A percentile compares a stretch with the other conserved stretches of the same genome.
phyloP scores from a whole-genome alignment of 177 flowering plant species.

The Tripterygium wilfordii region DNA sequence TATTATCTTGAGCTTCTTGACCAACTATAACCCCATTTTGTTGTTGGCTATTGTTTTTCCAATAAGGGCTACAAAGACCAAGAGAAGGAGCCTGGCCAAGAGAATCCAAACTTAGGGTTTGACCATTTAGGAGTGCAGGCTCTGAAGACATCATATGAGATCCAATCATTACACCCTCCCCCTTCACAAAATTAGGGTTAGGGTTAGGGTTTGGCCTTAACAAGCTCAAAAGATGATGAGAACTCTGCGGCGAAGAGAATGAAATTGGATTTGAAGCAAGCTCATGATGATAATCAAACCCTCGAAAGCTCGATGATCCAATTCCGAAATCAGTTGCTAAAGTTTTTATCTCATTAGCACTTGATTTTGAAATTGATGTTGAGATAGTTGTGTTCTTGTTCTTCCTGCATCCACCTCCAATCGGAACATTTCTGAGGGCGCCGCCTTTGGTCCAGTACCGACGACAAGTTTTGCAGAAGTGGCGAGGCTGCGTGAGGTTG shows the following conservation, averaged over 20 bases:
- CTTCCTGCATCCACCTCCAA: slow-evolving; percentile 81
- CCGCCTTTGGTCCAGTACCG: slow-evolving; percentile 91
- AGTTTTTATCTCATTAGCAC: slow-evolving; percentile 22
- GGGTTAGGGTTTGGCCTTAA: slow-evolving; percentile 49
- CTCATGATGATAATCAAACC: slow-evolving; percentile 27
- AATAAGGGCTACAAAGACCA: slow-evolving; percentile 34
- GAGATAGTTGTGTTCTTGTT: slow-evolving; percentile 43
- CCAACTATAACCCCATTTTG: slow-evolving; percentile 22
- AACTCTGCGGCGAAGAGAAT: slow-evolving; percentile 53
- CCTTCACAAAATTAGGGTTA: slow-evolving; percentile 34
- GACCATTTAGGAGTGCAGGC: slow-evolving; percentile 15
- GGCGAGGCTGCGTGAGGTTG: slow-evolving; percentile 91
- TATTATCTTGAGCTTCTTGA: slow-evolving; percentile 36
- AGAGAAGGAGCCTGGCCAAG: slow-evolving; percentile 26
- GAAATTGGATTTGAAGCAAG: slow-evolving; percentile 31
- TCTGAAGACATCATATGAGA: slow-evolving; percentile 12
- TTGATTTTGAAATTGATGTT: slow-evolving; percentile 22
- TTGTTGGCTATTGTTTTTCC: slow-evolving; percentile 39
- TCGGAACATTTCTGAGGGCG: slow-evolving; percentile 74
- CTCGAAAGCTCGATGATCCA: slow-evolving; percentile 27
- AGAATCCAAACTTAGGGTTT: slow-evolving; percentile 25
- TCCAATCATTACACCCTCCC: slow-evolving; percentile 31
- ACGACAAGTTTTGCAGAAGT: slow-evolving; percentile 86
- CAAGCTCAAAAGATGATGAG: slow-evolving; percentile 51
- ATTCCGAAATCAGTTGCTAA: slow-evolving; percentile 28